phyloP scores from a whole-genome alignment of 2,329 filamentous ascomycete species.

The Fusarium armeniacum region DNA sequence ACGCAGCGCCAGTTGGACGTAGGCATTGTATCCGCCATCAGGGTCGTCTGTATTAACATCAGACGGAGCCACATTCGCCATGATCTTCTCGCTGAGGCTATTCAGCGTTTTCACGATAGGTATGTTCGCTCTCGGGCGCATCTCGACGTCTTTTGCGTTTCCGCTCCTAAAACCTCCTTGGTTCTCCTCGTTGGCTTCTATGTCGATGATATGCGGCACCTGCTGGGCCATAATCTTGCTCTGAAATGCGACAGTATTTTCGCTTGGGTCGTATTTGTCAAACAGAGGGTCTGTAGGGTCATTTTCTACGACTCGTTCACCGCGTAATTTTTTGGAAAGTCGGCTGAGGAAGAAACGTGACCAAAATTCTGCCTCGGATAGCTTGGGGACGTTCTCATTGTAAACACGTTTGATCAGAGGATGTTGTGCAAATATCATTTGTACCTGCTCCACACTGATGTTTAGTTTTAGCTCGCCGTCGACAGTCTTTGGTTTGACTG shows the following conservation, averaged over 20 bases:
- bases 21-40: conserved; percentile 77
- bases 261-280: conserved; percentile 85
- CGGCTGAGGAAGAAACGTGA: conserved; percentile 92
- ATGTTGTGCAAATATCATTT: conserved; percentile 93
- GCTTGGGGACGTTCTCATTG: conserved; percentile 89
- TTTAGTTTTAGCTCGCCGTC: conserved; percentile 78
- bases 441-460: conserved; percentile 91
- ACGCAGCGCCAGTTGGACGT: conserved; percentile 79
- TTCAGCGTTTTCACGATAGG: conserved; percentile 93
- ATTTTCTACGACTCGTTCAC: conserved; percentile 84
- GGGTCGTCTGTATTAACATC: conserved; percentile 75
- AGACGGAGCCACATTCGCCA: conserved; percentile 85
- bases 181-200: conserved; percentile 96
- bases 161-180: conserved; percentile 85
- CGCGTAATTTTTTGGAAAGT: conserved; percentile 90
- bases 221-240: conserved; percentile 71
- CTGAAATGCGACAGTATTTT: conserved; percentile 70
- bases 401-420: conserved; percentile 91
- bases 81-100: conserved; percentile 90
- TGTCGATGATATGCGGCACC: conserved; percentile 89
- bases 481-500: conserved; percentile 76
- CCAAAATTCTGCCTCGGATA: conserved; percentile 89
- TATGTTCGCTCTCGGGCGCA: conserved; percentile 85
- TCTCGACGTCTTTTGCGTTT: conserved; percentile 90
- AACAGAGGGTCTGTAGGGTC: conserved; percentile 84